Percentiles rank a stretch among this genome's conserved stretches.
These are phyloP conservation scores for Sporothrix pallida DNA, from an alignment of 2,329 filamentous ascomycete genomes.

Conservation along the genomic window DNA sequence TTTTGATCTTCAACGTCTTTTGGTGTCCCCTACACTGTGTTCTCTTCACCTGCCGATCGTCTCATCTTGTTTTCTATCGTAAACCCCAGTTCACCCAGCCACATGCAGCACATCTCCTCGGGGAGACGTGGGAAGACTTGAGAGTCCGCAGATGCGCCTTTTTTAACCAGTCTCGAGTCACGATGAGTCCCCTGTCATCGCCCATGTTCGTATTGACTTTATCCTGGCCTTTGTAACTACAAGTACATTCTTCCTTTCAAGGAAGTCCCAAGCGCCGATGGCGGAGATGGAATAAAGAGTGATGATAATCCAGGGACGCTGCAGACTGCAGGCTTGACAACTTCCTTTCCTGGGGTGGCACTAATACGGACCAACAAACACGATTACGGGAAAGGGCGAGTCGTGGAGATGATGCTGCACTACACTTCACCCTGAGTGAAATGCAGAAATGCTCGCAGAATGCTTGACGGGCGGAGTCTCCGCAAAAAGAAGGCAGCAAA, in stretches of 20 bases:
- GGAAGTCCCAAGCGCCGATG: neutral
- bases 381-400: neutral
- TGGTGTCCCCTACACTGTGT: too few relatives aligned
- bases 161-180: neutral
- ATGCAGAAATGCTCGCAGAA: neutral
- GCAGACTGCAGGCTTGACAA: too few relatives aligned
- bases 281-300: neutral
- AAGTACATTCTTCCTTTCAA: too few relatives aligned
- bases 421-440: neutral
- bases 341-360: neutral
- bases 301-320: too few relatives aligned
- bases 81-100: neutral
- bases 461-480: neutral
- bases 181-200: neutral
- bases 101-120: neutral
- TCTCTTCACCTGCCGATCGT: neutral
- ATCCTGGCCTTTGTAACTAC: neutral
- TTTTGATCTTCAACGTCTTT: neutral
- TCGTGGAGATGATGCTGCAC: neutral
- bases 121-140: neutral
- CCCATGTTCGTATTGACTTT: neutral
- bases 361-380: neutral
- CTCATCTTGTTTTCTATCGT: neutral
- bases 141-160: neutral
- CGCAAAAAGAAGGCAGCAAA: neutral